Evolutionary conservation across 2,329 filamentous ascomycete species (phyloP), one percentile per base, ranked within the genome.

Genomic region (Apiospora sp.): DNA sequence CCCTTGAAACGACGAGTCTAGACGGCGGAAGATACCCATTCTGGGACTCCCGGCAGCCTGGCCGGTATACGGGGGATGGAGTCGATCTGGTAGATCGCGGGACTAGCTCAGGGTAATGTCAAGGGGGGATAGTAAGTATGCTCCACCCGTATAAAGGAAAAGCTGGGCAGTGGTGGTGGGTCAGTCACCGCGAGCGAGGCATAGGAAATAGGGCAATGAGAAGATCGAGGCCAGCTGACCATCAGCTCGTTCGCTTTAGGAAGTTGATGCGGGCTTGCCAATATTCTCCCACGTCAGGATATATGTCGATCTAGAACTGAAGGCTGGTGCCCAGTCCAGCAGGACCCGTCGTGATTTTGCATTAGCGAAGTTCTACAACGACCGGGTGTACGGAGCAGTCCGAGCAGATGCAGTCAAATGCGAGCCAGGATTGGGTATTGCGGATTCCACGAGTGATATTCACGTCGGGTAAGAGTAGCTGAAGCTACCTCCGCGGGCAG

Each of bases 51-150:
- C 58, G 58, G 58, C 41, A 64, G 13, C n/a, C 34, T 41, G 16
- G 34, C 58, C 30, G 34, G 58, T 41, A 64, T 64, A 64, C 58
- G 30, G 30, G 30, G 30, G 30, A 64, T n/a, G 34, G 58, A 24
- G 34, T 41, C 58, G 58, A 64, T 64, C 34, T 64, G 58, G 58
- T 64, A 64, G 58, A 64, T 64, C 30, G 34, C 58, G 34, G 58
- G 58, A 64, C 58, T 64, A 64, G 58, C 58, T 64, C 58, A 64
- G 58, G 58, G 30, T 64, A 64, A 64, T 64, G 58, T 64, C 58
- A 64, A 41, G 30, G 58, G 54, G 54, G 30, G 58, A 14, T 41
- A 24, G 58, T 41, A 41, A 64, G 58, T 64, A 64, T 64, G 58
- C 58, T 41, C 58, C 58, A 41, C 58, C 34, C 34, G 34, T 64